Base-by-base conservation (phyloP, 768 basidiomycete genomes). In the Boletellus ananas region DNA sequence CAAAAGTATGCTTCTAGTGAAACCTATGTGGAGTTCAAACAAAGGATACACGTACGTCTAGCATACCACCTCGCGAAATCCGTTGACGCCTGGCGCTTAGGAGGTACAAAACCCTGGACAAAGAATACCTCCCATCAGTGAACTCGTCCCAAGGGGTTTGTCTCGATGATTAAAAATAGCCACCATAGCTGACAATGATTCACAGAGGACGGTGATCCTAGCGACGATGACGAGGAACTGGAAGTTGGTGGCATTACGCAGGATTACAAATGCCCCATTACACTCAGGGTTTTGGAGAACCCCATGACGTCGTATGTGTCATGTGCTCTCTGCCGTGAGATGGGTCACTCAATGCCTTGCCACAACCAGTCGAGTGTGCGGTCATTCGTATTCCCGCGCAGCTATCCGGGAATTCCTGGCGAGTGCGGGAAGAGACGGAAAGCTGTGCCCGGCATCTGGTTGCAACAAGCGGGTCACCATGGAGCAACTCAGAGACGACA, bases 181-280 rank as follows among this genome's bases (percentile, higher is more conserved):
- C 14, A 10, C 33, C 29, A 9, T 12, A 8, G n/a, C 35, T 53
- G 34, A 40, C 40, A 5, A 20, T 39, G 8, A 35, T 35, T 11
- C 33, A 13, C 40, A 93, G 92, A 93, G 78, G 75, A 79, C 36
- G 89, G 82, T 10, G 90, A 92, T 54, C 83, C 78, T 27, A 89
- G 86, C 47, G 89, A 89, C 50, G 84, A 84, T 45, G 94, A 94
- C 29, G 89, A 93, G 45, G 94, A 96, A 12, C 68, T 98, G 29
- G 87, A 93, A 68, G 74, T 95, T 43, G 94, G 94, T 45, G 93
- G 91, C 21, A 77, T 84, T 25, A 87, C 84, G 6, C 87, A 90
- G 61, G 84, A 83, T 59, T 91, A 84, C 74, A 85, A 81, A 48
- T 95, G 93, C 58, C 94, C 93, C 2, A 71, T 98, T 43, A 83